Evolutionary conservation across 306 rosid genomes (phyloP).

Genomic region (Potentilla sterilis): DNA sequence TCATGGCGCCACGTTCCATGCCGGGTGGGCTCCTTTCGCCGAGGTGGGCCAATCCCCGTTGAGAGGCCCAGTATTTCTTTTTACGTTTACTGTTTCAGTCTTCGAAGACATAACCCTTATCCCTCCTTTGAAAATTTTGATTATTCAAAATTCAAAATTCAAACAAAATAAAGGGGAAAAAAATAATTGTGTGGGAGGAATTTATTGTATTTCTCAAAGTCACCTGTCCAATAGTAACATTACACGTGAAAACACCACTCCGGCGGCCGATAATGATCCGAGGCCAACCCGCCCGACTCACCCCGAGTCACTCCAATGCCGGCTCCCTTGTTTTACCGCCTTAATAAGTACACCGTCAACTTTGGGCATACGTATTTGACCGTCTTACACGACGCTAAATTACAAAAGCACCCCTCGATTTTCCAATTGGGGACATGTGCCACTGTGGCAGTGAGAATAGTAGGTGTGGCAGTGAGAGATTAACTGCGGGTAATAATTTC

Average conservation of each 20-base stretch:
- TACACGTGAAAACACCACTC: conserved; percentile 29
- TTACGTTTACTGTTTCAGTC: not conserved
- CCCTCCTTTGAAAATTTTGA: not conserved
- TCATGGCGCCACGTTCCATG: not conserved
- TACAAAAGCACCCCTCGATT: not conserved
- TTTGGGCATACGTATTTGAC: conserved; percentile 20
- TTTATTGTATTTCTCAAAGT: conserved; percentile 26
- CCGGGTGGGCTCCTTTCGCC: not conserved
- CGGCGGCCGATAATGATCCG: conserved; percentile 35
- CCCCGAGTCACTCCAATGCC: conserved; percentile 10
- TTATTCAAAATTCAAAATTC: conserved; percentile 28
- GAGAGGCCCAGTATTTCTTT: not conserved
- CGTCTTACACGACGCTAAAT: not conserved
- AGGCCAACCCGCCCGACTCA: not conserved
- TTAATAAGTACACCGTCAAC: conserved; percentile 6
- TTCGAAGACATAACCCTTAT: not conserved
- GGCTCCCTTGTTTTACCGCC: not conserved
- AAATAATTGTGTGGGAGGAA: not conserved
- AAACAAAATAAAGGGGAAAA: not conserved
- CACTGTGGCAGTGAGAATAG: not conserved
- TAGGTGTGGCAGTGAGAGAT: not conserved
- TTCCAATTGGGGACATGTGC: not conserved
- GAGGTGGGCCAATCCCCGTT: not conserved
- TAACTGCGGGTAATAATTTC: not conserved
- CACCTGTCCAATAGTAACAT: conserved; percentile 29